Evolutionary conservation across 192 early-diverging fungal genomes (phyloP).

Genomic region (Oehlia diaphana): DNA sequence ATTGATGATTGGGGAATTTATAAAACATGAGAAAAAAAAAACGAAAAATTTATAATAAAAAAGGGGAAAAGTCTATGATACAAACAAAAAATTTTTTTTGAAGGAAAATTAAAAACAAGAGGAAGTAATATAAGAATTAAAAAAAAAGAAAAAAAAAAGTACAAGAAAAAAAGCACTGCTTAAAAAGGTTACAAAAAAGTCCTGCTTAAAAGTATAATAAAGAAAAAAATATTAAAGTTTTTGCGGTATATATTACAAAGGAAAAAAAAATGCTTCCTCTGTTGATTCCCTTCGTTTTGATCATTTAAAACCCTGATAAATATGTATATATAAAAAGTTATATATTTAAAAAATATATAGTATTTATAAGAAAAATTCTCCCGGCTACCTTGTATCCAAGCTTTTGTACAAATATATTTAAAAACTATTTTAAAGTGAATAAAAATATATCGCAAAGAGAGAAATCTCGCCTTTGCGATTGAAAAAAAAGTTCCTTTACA

Average conservation of each 20-base stretch:
- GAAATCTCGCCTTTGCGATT: background rate
- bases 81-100: too few relatives aligned
- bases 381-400: background rate
- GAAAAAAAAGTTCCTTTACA: too few relatives aligned
- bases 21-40: too few relatives aligned
- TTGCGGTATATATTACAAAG: slow-evolving; percentile 13
- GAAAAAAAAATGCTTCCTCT: slow-evolving; percentile 14
- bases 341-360: slow-evolving; percentile 3
- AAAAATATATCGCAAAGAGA: slow-evolving; percentile 2
- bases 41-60: too few relatives aligned
- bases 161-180: too few relatives aligned
- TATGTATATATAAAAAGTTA: slow-evolving; percentile 8
- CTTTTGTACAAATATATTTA: slow-evolving; percentile 13
- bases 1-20: too few relatives aligned
- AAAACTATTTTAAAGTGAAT: background rate
- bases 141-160: too few relatives aligned
- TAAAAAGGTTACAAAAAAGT: slow-evolving; percentile 13
- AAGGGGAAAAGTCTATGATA: too few relatives aligned
- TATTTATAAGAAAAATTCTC: background rate
- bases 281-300: slow-evolving; percentile 7
- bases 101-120: too few relatives aligned
- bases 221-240: background rate
- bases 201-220: background rate
- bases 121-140: too few relatives aligned
- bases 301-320: background rate